Percentiles rank a stretch among this genome's conserved stretches.
Evolutionary conservation across 139 green algal species (phyloP).

Genomic region (Micractinium conductrix): DNA sequence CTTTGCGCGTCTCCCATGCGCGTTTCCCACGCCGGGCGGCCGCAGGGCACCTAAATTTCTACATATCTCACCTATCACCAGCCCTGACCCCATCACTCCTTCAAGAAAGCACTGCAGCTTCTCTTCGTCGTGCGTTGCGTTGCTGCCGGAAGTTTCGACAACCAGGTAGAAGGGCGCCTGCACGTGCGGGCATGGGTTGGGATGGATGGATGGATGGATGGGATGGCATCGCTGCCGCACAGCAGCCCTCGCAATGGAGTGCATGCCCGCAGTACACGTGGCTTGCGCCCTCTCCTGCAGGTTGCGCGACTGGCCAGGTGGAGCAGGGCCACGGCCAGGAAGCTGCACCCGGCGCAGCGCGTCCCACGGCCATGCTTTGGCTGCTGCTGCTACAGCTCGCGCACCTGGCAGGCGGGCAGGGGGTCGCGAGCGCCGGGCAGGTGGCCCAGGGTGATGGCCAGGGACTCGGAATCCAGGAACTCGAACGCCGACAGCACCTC

Average conservation of each 20-base stretch:
- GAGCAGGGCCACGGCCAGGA: too few relatives aligned
- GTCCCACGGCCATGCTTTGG: too few relatives aligned
- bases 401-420: constrained; percentile 50
- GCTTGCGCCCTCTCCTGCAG: too few relatives aligned
- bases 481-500: constrained; percentile 89
- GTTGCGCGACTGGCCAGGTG: too few relatives aligned
- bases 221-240: too few relatives aligned
- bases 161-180: constrained; percentile 88
- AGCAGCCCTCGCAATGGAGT: too few relatives aligned
- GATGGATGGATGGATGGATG: not conserved
- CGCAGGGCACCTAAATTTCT: too few relatives aligned
- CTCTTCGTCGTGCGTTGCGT: constrained; percentile 71
- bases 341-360: too few relatives aligned
- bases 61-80: constrained; percentile 35
- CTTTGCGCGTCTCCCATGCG: too few relatives aligned
- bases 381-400: not conserved
- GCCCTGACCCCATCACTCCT: constrained; percentile 42
- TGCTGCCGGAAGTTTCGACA: constrained; percentile 90
- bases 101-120: constrained; percentile 88
- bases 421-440: constrained; percentile 71
- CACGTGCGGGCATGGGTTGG: not conserved
- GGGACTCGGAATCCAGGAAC: constrained; percentile 87
- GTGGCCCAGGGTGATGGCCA: constrained; percentile 63
- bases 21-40: too few relatives aligned
- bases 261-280: too few relatives aligned